Evolutionary conservation across 192 early-diverging fungal genomes (phyloP).

Genomic region (Gryganskiella cystojenkinii): DNA sequence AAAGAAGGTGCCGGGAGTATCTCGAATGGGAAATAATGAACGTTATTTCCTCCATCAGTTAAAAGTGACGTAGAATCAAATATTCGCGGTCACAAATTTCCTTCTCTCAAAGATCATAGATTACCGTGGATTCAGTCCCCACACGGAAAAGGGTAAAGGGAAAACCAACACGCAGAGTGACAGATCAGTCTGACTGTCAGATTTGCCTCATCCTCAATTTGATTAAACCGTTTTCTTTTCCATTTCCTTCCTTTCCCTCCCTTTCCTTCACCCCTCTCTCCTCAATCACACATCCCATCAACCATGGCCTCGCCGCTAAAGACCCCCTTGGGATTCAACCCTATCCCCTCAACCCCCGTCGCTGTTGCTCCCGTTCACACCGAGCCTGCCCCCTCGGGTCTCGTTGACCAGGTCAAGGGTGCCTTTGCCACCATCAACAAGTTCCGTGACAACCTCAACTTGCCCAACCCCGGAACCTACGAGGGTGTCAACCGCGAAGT

Average conservation of each 20-base stretch:
- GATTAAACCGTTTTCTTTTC: neutral
- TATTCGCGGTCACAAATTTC: too few relatives aligned
- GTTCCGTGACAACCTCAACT: constrained; percentile 58
- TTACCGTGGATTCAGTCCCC: too few relatives aligned
- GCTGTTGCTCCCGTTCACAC: constrained; percentile 15
- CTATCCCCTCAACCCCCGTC: constrained; percentile 8
- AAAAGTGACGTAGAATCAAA: too few relatives aligned
- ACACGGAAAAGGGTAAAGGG: too few relatives aligned
- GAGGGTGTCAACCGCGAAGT: constrained; percentile 85
- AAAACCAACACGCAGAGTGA: too few relatives aligned
- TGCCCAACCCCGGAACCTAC: constrained; percentile 85
- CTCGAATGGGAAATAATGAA: too few relatives aligned
- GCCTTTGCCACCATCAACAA: constrained; percentile 31
- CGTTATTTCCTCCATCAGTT: too few relatives aligned
- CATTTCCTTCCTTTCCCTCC: neutral
- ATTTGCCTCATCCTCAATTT: too few relatives aligned
- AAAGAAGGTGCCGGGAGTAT: too few relatives aligned
- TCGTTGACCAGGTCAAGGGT: constrained; percentile 40
- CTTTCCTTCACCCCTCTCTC: neutral
- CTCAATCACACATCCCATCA: neutral
- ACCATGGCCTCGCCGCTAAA: constrained; percentile 30
- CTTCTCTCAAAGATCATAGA: too few relatives aligned
- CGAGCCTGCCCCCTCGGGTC: constrained; percentile 21
- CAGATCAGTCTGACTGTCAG: too few relatives aligned
- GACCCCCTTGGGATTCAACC: constrained; percentile 52